Evolutionary conservation across 108 stramenopile genomes (phyloP).

Genomic region (Aurantiochytrium sp.): DNA sequence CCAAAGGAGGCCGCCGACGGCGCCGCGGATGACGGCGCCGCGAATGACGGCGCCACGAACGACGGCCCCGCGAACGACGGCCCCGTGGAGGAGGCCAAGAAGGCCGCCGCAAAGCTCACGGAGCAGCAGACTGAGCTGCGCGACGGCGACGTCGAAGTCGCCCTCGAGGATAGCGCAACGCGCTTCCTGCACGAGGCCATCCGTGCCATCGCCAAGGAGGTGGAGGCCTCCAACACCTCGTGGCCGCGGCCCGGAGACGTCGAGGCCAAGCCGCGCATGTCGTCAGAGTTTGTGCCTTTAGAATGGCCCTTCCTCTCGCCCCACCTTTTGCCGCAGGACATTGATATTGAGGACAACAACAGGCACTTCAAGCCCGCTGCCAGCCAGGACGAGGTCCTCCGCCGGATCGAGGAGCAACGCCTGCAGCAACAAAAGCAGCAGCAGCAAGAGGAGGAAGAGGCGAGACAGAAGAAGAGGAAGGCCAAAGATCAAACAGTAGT

Average conservation of each 20-base stretch:
- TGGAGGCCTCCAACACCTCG: not conserved
- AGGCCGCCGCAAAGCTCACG: not conserved
- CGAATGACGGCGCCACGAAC: too few species aligned
- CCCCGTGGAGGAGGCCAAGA: not conserved
- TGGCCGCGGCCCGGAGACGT: not conserved
- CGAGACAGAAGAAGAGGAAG: too few species aligned
- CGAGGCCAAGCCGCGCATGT: not conserved
- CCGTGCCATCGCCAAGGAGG: not conserved
- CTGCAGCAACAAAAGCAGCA: too few species aligned
- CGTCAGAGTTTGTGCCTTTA: not conserved
- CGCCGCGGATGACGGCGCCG: too few species aligned
- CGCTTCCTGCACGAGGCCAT: not conserved
- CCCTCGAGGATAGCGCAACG: not conserved
- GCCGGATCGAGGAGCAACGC: not conserved
- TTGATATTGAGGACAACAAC: not conserved
- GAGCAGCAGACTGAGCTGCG: not conserved
- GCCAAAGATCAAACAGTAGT: not conserved
- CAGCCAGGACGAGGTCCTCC: not conserved
- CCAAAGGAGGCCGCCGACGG: too few species aligned
- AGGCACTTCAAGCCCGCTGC: not conserved
- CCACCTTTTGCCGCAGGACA: not conserved
- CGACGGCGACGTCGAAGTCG: too few species aligned
- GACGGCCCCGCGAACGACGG: not conserved
- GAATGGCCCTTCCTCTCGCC: conserved; percentile 6
- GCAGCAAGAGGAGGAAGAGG: too few species aligned